Percentiles rank a stretch among this genome's conserved stretches.
These are phyloP conservation scores for Dimocarpus longan DNA, from an alignment of 345 rosid genomes.

Conservation along the genomic window DNA sequence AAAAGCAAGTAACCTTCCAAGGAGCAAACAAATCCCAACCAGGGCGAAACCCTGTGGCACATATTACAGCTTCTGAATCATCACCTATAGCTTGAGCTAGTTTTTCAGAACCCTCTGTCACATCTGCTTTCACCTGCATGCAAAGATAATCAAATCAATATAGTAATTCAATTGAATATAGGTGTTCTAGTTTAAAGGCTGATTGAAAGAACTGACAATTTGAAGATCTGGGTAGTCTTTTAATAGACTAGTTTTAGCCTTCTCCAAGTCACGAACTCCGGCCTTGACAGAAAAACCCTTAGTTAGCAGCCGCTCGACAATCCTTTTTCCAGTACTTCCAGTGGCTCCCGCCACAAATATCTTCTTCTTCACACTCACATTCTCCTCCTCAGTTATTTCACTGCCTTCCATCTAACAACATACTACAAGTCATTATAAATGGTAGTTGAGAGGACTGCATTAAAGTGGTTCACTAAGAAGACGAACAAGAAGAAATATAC, in stretches of 20 bases:
- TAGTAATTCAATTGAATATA: background rate
- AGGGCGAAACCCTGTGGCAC: conserved; percentile 84
- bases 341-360: conserved; percentile 94
- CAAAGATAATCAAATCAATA: background rate
- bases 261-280: conserved; percentile 77
- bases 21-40: conserved; percentile 84
- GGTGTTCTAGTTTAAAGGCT: too few species aligned
- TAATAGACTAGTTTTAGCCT: conserved; percentile 61
- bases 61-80: conserved; percentile 82
- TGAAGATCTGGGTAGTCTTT: conserved; percentile 65
- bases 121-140: conserved; percentile 82
- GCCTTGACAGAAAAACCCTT: conserved; percentile 88
- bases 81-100: conserved; percentile 78
- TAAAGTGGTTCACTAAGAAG: too few species aligned
- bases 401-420: conserved; percentile 57
- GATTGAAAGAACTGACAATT: conserved; percentile 49
- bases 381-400: conserved; percentile 48
- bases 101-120: conserved; percentile 78
- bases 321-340: conserved; percentile 79
- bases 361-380: conserved; percentile 41
- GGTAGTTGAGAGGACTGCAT: background rate
- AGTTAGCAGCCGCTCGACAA: conserved; percentile 77
- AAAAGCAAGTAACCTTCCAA: conserved; percentile 61
- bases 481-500: conserved; percentile 4
- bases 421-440: background rate